Percentiles rank a stretch among this genome's conserved stretches.
phyloP scores from a whole-genome alignment of 306 rosid genomes.

The Malus orientalis region DNA sequence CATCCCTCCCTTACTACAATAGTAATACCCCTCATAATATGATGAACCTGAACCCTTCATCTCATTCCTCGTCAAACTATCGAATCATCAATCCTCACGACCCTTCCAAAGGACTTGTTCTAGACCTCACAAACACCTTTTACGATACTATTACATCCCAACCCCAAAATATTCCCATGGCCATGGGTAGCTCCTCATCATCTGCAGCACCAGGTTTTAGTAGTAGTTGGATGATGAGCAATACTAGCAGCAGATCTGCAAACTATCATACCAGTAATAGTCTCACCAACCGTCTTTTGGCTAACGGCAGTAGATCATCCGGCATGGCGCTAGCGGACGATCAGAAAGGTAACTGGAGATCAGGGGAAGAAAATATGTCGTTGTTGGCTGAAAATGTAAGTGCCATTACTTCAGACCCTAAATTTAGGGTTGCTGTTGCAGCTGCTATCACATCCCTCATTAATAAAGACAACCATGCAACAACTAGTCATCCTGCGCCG shows the following conservation, averaged over 20 bases:
- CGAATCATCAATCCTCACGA: constrained; percentile 39
- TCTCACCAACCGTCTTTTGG: constrained; percentile 6
- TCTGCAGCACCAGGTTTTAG: constrained; percentile 19
- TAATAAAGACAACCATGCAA: constrained; percentile 43
- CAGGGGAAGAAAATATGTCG: constrained; percentile 20
- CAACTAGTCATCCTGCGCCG: constrained; percentile 5
- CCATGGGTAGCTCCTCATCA: constrained; percentile 21
- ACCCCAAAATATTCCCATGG: neutral
- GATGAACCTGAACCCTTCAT: constrained; percentile 10
- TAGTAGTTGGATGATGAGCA: constrained; percentile 33
- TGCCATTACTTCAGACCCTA: constrained; percentile 82
- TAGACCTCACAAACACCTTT: constrained; percentile 48
- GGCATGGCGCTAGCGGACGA: constrained; percentile 4
- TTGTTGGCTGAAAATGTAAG: constrained; percentile 41
- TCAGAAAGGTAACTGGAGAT: neutral
- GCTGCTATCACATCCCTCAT: constrained; percentile 72
- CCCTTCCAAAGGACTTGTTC: constrained; percentile 55
- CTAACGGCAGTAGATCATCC: constrained; percentile 5
- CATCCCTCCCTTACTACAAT: constrained; percentile 16
- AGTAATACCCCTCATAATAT: constrained; percentile 12
- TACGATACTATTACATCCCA: neutral
- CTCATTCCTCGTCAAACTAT: constrained; percentile 13
- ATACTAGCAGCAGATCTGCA: constrained; percentile 17
- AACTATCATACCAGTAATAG: constrained; percentile 1
- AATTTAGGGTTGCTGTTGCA: constrained; percentile 83